phyloP scores from a whole-genome alignment of 768 basidiomycete genomes.

The Mycena galopus region DNA sequence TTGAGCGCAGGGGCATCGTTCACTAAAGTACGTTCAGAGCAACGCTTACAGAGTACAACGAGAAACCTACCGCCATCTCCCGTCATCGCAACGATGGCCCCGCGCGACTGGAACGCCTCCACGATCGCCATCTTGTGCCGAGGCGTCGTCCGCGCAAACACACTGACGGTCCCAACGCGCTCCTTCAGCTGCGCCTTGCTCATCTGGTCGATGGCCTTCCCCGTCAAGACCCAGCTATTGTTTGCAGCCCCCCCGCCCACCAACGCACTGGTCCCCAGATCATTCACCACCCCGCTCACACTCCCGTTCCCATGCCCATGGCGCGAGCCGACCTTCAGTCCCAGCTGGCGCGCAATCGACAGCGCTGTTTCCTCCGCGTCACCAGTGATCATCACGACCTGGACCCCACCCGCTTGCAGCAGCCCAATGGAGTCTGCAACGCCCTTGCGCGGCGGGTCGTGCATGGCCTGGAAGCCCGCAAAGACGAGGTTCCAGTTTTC shows the following conservation, averaged over 20 bases:
- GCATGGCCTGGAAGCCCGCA: constrained; percentile 94
- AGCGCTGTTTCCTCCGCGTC: constrained; percentile 93
- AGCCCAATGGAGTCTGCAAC: constrained; percentile 91
- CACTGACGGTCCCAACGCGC: constrained; percentile 82
- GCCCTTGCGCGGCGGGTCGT: constrained; percentile 93
- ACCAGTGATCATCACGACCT: constrained; percentile 99
- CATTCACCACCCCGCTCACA: constrained; percentile 55
- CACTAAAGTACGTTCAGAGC: constrained; percentile 56
- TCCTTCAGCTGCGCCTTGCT: constrained; percentile 85
- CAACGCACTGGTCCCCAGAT: constrained; percentile 42
- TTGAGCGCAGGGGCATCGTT: constrained; percentile 98
- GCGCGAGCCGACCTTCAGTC: constrained; percentile 79
- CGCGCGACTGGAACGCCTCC: constrained; percentile 91
- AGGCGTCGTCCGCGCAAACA: constrained; percentile 96
- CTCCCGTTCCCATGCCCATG: constrained; percentile 52
- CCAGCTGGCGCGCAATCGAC: constrained; percentile 88
- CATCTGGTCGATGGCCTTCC: constrained; percentile 88
- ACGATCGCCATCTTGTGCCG: constrained; percentile 98
- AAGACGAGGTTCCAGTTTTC: constrained; percentile 79
- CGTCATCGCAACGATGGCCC: constrained; percentile 96
- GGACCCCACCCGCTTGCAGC: constrained; percentile 88
- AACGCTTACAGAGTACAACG: background rate
- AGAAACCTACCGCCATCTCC: constrained; percentile 88
- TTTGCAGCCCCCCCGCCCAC: constrained; percentile 13
- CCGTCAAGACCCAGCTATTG: constrained; percentile 73